These are phyloP conservation scores for Dichomitus squalens DNA, from an alignment of 1,284 basidiomycete genomes.

Conservation along the genomic window DNA sequence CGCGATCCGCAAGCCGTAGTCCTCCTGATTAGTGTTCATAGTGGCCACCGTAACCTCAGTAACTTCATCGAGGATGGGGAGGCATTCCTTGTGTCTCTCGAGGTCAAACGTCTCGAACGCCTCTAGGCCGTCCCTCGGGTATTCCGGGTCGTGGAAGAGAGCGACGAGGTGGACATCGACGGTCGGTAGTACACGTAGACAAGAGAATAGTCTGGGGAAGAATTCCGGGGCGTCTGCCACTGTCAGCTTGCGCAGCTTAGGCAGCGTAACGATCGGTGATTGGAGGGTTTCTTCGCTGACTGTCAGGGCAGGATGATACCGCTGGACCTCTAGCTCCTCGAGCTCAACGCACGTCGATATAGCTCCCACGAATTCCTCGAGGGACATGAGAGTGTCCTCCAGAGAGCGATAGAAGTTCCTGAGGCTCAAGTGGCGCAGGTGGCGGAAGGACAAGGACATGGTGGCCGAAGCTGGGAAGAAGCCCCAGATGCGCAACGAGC, in stretches of 20 bases:
- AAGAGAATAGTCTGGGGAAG: background rate
- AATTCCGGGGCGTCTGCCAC: background rate
- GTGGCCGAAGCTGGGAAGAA: background rate
- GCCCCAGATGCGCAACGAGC: background rate
- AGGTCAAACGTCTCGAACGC: background rate
- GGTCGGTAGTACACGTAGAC: background rate
- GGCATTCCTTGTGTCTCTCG: background rate
- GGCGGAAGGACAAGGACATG: background rate
- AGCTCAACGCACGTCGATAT: background rate
- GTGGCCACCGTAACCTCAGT: background rate
- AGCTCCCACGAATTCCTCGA: background rate
- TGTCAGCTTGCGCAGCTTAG: background rate
- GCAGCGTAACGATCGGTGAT: background rate
- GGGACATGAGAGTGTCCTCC: background rate
- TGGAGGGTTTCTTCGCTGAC: background rate
- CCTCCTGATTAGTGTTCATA: background rate
- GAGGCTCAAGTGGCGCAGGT: background rate
- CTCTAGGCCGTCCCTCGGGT: background rate
- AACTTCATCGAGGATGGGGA: background rate
- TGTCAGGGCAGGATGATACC: background rate
- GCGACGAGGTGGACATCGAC: background rate
- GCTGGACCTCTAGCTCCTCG: background rate
- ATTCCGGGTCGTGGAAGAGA: background rate
- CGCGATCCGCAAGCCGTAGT: background rate
- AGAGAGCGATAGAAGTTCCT: background rate